Base-by-base conservation (phyloP, 108 stramenopile genomes). In the Cyclotella cryptica region DNA sequence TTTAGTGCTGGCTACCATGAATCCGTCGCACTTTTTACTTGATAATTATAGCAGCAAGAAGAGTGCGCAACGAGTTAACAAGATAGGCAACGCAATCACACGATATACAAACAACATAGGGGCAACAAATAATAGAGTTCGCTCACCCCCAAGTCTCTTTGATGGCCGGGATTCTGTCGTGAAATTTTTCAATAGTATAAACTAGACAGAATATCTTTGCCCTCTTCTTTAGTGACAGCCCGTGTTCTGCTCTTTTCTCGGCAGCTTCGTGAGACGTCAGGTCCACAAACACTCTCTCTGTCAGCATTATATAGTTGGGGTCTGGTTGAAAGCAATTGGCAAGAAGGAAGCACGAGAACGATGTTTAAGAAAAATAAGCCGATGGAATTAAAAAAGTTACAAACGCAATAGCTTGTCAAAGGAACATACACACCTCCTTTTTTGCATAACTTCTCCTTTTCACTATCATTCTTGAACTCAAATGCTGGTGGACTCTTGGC, bases 11-110 rank as follows among this genome's bases (percentile, higher is more conserved):
- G 90, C 96, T n/a, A 93, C 97, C 86, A 98, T 90, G 84, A 97
- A 98, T 6, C 98, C 98, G 84, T 99, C 98, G 77, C 98, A 99
- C 64, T 92, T 93, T 82, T 87, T 88, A 66, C 90, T 93, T 51
- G 26, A 43, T 45, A 29, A 29, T 47, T 12, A n/a, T 27, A 46
- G 19, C 15, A 24, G 19, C 45, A 46, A 45, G 51, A 8, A n/a
- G 15, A 35, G 64, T 18, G 40, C 22, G 35, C 35, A 6, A 35
- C 35, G 35, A 35, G 39, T 13, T 69, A 27, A 35, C 19, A 35
- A 39, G 4, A 35, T 5, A 35, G 6, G 6, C 6, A 6, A 35
- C 6, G 6, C 35, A 35, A 35, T 5, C 35, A 35, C 4, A 5
- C 35, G 6, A 35, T n/a, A n/a, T n/a, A 59, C 29, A 64, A 44